Evolutionary conservation across 2,329 filamentous ascomycete genomes (phyloP).

Genomic region (Neophaeococcomyces mojaviensis): DNA sequence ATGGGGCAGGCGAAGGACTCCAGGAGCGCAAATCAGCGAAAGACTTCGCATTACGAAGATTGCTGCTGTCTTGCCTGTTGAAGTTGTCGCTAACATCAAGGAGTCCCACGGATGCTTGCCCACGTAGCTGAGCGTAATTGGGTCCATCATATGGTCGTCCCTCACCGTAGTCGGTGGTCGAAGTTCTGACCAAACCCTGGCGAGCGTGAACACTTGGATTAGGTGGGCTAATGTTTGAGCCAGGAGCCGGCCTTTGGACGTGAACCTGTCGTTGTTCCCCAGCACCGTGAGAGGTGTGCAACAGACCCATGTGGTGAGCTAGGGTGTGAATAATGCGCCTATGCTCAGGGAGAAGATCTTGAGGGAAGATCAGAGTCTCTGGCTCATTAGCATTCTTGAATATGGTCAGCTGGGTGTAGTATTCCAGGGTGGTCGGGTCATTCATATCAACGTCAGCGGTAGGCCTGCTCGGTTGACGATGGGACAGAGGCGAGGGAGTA

Average conservation of each 20-base stretch:
- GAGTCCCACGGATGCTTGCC: conserved; percentile 72
- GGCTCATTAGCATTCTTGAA: conserved; percentile 75
- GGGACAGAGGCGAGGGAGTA: conserved; percentile 61
- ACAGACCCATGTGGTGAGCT: conserved; percentile 88
- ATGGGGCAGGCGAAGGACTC: conserved; percentile 85
- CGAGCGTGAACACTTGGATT: conserved; percentile 67
- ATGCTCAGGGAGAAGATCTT: conserved; percentile 71
- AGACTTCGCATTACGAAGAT: conserved; percentile 87
- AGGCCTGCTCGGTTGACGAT: conserved; percentile 33
- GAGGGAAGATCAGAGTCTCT: conserved; percentile 77
- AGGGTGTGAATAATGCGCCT: conserved; percentile 88
- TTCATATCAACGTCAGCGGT: conserved; percentile 72
- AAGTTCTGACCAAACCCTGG: conserved; percentile 80
- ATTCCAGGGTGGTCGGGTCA: conserved; percentile 76
- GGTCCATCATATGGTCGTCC: conserved; percentile 60
- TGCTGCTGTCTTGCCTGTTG: conserved; percentile 56
- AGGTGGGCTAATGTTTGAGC: conserved; percentile 53
- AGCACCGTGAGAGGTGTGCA: conserved; percentile 81
- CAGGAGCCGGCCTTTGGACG: conserved; percentile 53
- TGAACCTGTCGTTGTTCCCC: conserved; percentile 85
- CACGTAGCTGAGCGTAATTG: conserved; percentile 47
- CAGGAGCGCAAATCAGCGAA: conserved; percentile 93
- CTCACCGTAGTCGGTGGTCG: conserved; percentile 94
- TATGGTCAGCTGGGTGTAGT: conserved; percentile 81
- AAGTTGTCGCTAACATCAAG: conserved; percentile 73